phyloP scores from a whole-genome alignment of 768 basidiomycete genomes.

The Lanmaoa pseudosensibilis region DNA sequence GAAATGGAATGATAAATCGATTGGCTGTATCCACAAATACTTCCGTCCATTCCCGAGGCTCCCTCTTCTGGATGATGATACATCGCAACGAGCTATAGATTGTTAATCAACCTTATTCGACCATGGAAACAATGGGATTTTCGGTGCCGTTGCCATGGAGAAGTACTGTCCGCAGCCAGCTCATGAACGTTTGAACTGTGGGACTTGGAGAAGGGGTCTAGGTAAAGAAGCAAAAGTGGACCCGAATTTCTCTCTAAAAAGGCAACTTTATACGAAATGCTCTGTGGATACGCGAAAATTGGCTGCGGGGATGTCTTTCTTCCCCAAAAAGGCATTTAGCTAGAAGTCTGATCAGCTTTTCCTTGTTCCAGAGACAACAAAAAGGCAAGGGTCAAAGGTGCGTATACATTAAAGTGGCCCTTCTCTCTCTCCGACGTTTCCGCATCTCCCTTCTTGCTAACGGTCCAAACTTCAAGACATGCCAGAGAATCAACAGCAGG shows the following conservation, averaged over 20 bases:
- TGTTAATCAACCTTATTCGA: not conserved
- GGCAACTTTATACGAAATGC: constrained; percentile 3
- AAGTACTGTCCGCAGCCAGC: not conserved
- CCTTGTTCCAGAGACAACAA: constrained; percentile 26
- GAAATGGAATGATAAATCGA: no score
- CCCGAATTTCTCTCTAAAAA: not conserved
- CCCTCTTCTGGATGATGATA: not conserved
- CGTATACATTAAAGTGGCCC: constrained; percentile 6
- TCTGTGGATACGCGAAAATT: constrained; percentile 5
- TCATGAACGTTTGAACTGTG: no score
- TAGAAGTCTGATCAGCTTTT: not conserved
- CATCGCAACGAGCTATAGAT: not conserved
- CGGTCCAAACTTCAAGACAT: constrained; percentile 14
- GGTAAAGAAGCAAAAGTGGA: not conserved
- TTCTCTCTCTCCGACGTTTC: constrained; percentile 15
- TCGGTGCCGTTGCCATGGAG: not conserved
- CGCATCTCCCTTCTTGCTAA: not conserved
- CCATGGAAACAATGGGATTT: constrained; percentile 14
- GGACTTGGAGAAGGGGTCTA: no score
- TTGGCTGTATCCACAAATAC: not conserved
- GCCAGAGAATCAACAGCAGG: constrained; percentile 28
- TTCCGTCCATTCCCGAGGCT: not conserved
- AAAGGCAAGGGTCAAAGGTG: constrained; percentile 1
- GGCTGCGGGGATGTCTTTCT: not conserved
- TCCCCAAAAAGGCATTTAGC: constrained; percentile 3